phyloP scores from a whole-genome alignment of 257 asterid species.

The Paraleonurus japonicus region DNA sequence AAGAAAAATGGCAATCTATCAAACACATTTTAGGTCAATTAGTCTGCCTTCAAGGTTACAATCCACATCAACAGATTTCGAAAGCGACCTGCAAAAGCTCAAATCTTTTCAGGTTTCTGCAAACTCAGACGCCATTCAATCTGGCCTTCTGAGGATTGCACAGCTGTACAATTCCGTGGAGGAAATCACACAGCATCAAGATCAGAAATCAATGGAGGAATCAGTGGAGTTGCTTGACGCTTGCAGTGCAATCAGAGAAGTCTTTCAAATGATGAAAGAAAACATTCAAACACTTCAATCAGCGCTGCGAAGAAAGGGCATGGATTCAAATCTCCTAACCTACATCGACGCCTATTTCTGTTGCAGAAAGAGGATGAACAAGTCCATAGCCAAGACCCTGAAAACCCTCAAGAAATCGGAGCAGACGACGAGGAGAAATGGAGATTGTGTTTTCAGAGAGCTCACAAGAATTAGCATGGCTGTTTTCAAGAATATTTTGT shows the following conservation, averaged over 20 bases:
- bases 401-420: conserved; percentile 34
- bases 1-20: conserved; percentile 32
- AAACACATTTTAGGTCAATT: conserved; percentile 33
- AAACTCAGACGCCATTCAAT: conserved; percentile 32
- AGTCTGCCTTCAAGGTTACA: conserved; percentile 42
- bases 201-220: conserved; percentile 26
- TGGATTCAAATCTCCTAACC: background rate
- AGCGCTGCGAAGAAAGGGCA: conserved; percentile 47
- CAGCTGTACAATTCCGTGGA: conserved; percentile 34
- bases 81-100: conserved; percentile 28
- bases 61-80: conserved; percentile 22
- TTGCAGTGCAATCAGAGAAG: conserved; percentile 38
- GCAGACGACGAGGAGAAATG: background rate
- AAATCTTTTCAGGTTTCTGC: conserved; percentile 15
- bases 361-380: conserved; percentile 44
- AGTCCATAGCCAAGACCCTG: conserved; percentile 36
- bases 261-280: conserved; percentile 42
- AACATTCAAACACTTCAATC: conserved; percentile 51
- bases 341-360: conserved; percentile 21
- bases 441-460: conserved; percentile 31
- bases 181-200: background rate
- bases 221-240: conserved; percentile 43
- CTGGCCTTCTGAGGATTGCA: conserved; percentile 34
- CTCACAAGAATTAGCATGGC: conserved; percentile 31
- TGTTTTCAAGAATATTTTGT: conserved; percentile 37